These are phyloP conservation scores for Ascochyta lentis DNA, from an alignment of 2,329 filamentous ascomycete species.

Conservation along the genomic window DNA sequence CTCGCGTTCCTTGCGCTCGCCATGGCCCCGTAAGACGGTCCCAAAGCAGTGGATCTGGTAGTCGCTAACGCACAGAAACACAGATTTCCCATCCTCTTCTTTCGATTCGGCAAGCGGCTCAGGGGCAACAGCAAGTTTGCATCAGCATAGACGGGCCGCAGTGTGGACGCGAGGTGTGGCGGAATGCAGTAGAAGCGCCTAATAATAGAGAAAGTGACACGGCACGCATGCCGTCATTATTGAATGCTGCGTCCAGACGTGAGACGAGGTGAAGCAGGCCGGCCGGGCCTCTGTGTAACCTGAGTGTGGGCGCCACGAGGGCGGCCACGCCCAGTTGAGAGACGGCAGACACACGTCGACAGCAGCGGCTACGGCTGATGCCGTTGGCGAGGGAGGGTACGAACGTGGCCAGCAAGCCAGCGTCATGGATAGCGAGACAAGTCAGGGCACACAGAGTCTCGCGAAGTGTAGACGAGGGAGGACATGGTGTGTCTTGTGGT, in stretches of 20 bases:
- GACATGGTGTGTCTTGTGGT: constrained; percentile 23
- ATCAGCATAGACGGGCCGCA: constrained; percentile 40
- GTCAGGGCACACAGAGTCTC: constrained; percentile 26
- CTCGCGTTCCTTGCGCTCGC: constrained; percentile 57
- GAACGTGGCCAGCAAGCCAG: constrained; percentile 38
- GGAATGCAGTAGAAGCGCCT: constrained; percentile 25
- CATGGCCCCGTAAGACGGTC: constrained; percentile 54
- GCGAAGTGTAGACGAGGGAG: constrained; percentile 28
- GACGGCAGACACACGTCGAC: constrained; percentile 30
- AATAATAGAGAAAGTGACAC: constrained; percentile 48
- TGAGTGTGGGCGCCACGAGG: constrained; percentile 44
- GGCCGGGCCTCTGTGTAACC: constrained; percentile 36
- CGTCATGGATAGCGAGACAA: constrained; percentile 25
- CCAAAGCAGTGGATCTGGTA: constrained; percentile 34
- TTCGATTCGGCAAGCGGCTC: constrained; percentile 57
- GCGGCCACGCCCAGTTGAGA: constrained; percentile 42
- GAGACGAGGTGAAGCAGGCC: constrained; percentile 42
- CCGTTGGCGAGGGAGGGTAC: constrained; percentile 30
- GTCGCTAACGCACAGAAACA: constrained; percentile 40
- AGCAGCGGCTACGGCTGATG: constrained; percentile 33
- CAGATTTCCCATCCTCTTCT: constrained; percentile 57
- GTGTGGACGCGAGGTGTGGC: constrained; percentile 17
- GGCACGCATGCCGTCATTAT: constrained; percentile 42
- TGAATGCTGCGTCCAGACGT: constrained; percentile 43
- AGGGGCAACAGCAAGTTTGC: constrained; percentile 57